Evolutionary conservation across 176 grass and related monocot genomes (phyloP).

Genomic region (Eragrostis nindensis): DNA sequence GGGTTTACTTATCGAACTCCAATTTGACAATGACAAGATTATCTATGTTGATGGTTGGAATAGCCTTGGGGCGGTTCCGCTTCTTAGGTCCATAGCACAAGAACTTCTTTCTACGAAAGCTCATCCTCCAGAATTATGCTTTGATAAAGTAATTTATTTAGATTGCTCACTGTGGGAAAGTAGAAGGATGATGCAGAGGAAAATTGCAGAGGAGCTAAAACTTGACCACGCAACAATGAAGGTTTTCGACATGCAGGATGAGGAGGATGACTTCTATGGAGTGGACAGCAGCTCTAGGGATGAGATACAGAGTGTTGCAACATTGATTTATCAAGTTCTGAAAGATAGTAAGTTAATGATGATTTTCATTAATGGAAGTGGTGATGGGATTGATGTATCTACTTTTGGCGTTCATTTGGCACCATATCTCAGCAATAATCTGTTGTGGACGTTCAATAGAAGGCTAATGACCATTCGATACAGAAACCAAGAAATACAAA

Average conservation of each 20-base stretch:
- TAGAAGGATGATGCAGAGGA: conserved; percentile 15
- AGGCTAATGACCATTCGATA: not conserved
- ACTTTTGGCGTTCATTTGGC: not conserved
- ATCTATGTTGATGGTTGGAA: conserved; percentile 3
- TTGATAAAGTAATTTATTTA: not conserved
- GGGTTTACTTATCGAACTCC: rapidly evolving
- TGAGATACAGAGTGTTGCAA: not conserved
- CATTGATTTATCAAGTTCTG: not conserved
- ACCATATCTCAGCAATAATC: rapidly evolving
- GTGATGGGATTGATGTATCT: not conserved
- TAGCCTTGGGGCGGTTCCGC: not conserved
- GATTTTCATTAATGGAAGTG: conserved; percentile 24
- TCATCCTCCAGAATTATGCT: not conserved
- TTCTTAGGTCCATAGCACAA: not conserved
- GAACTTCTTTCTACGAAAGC: not conserved
- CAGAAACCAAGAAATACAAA: rapidly evolving
- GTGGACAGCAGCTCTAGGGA: not conserved
- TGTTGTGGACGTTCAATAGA: conserved; percentile 6
- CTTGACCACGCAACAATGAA: not conserved
- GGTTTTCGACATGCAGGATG: not conserved
- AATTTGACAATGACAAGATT: not conserved
- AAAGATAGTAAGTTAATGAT: rapidly evolving
- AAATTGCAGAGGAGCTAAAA: conserved; percentile 4
- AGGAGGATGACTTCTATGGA: not conserved
- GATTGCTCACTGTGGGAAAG: conserved; percentile 7